Conservation (phyloP, 768 basidiomycete genomes). For the Lactifluus subvellereus region DNA sequence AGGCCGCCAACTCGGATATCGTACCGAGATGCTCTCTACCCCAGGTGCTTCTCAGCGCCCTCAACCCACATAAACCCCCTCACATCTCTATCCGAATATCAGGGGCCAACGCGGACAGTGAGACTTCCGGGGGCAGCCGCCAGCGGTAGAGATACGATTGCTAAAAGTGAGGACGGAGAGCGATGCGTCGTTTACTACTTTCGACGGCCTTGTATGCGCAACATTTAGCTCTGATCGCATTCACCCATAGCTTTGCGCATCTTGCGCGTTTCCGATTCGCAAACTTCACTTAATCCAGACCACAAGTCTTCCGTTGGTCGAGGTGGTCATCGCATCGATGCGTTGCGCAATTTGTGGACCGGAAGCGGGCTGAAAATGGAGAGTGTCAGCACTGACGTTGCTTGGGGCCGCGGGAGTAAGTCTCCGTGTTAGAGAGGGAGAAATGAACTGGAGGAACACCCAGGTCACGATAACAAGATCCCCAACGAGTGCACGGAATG, state of each 20-base stretch:
- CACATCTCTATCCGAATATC: slow-evolving; percentile 23
- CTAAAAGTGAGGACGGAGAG: slow-evolving; percentile 59
- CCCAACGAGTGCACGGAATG: slow-evolving; percentile 75
- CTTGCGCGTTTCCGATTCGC: slow-evolving; percentile 49
- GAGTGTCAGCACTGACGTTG: slow-evolving; percentile 70
- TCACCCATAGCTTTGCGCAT: slow-evolving; percentile 28
- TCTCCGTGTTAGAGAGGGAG: slow-evolving; percentile 13
- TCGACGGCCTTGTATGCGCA: background rate
- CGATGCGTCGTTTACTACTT: slow-evolving; percentile 45
- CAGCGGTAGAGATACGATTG: slow-evolving; percentile 59
- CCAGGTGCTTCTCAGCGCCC: slow-evolving; percentile 13
- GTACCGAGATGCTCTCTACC: slow-evolving; percentile 8
- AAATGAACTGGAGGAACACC: background rate
- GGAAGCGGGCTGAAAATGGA: slow-evolving; percentile 74
- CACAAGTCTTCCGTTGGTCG: slow-evolving; percentile 52
- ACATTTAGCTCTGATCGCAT: background rate
- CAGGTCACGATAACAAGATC: slow-evolving; percentile 70
- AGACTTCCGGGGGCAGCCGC: slow-evolving; percentile 55
- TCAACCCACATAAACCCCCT: slow-evolving; percentile 5
- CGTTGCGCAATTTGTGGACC: slow-evolving; percentile 72
- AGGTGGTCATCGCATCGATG: slow-evolving; percentile 64
- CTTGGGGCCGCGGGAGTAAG: slow-evolving; percentile 70
- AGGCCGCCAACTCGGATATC: background rate
- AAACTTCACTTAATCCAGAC: slow-evolving; percentile 31
- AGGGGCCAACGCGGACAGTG: slow-evolving; percentile 46